Conservation (phyloP, 2,329 filamentous ascomycete genomes). For the Verruconis gallopava region DNA sequence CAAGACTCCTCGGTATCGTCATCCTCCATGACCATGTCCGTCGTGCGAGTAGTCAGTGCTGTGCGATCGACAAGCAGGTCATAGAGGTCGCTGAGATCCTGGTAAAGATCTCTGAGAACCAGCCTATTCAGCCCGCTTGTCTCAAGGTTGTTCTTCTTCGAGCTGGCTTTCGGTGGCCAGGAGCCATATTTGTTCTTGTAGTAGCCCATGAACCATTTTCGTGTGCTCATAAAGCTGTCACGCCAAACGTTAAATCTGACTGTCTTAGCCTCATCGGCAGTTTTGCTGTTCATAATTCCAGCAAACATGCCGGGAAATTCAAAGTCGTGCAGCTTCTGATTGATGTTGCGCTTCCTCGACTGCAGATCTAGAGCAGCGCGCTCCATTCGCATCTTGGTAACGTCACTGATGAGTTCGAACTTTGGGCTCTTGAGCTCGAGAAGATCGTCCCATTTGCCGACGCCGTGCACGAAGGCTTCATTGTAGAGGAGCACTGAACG, state of each 20-base stretch:
- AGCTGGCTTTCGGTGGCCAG: slow-evolving; percentile 83
- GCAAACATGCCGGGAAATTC: slow-evolving; percentile 85
- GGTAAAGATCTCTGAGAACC: slow-evolving; percentile 70
- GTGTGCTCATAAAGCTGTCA: slow-evolving; percentile 58
- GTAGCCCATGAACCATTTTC: slow-evolving; percentile 58
- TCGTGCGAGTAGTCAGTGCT: slow-evolving; percentile 63
- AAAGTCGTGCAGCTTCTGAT: slow-evolving; percentile 67
- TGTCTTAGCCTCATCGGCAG: slow-evolving; percentile 58
- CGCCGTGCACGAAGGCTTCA: slow-evolving; percentile 82
- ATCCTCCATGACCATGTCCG: slow-evolving; percentile 51
- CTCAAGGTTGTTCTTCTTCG: slow-evolving; percentile 81
- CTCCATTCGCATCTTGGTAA: slow-evolving; percentile 68
- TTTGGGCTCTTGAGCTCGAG: slow-evolving; percentile 57
- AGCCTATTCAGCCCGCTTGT: slow-evolving; percentile 77
- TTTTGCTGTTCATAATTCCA: slow-evolving; percentile 75
- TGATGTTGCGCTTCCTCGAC: slow-evolving; percentile 56
- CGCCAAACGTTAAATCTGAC: slow-evolving; percentile 81
- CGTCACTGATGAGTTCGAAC: slow-evolving; percentile 53
- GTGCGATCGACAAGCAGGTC: slow-evolving; percentile 75
- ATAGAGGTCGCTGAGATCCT: slow-evolving; percentile 76
- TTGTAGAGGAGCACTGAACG: slow-evolving; percentile 71
- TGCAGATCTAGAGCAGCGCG: slow-evolving; percentile 69
- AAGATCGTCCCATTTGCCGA: slow-evolving; percentile 67
- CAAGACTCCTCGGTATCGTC: slow-evolving; percentile 36
- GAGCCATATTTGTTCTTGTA: slow-evolving; percentile 56